Conservation (phyloP, 352 stramenopile genomes). For the Thraustochytrium sp. region DNA sequence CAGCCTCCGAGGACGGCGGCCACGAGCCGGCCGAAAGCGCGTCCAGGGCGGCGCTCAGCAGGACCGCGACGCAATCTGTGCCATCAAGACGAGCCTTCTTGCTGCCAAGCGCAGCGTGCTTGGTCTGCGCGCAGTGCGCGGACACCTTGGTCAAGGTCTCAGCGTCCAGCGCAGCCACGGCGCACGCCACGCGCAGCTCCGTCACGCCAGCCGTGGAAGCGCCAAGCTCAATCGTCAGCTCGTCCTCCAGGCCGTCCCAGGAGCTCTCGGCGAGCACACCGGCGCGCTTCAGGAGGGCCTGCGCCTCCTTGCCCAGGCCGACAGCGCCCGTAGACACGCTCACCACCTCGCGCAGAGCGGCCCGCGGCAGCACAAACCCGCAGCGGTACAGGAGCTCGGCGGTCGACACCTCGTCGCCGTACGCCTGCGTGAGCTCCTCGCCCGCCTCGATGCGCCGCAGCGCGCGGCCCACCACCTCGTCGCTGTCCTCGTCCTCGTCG, state of each 20-base stretch:
- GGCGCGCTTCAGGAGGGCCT: background rate
- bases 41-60: background rate
- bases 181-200: background rate
- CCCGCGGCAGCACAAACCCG: background rate
- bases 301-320: background rate
- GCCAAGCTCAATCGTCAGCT: conserved; percentile 1
- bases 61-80: background rate
- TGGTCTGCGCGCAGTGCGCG: background rate
- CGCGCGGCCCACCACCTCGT: conserved; percentile 12
- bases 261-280: background rate
- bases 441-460: background rate
- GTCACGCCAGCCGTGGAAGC: background rate
- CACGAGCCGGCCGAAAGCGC: background rate
- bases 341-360: background rate
- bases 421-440: conserved; percentile 31
- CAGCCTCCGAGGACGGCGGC: background rate
- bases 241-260: background rate
- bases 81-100: background rate
- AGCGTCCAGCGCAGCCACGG: background rate
- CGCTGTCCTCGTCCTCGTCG: background rate
- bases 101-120: background rate
- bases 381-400: conserved; percentile 34
- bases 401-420: background rate
- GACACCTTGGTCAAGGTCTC: background rate
- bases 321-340: background rate